Base-by-base conservation (phyloP, 75 land plant species). In the Cryptomeria japonica region DNA sequence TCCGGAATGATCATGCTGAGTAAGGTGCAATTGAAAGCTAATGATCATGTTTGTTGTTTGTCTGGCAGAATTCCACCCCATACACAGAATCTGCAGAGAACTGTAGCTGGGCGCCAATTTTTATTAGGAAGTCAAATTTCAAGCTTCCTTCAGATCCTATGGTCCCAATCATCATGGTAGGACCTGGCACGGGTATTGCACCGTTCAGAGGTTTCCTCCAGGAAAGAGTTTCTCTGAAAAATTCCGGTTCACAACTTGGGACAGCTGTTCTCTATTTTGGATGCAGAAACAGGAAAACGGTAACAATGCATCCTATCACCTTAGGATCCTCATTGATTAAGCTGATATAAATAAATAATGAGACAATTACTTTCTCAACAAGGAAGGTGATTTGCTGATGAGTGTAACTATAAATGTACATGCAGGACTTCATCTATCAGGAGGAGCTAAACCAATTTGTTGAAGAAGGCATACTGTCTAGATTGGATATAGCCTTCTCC, bases 151-250 rank as follows among this genome's bases (percentile, higher is more conserved):
- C 70, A 46, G 92, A 94, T 72, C 42, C 94, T 22, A 51, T 68
- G 1, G 82, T 84, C 1, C 95, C 94, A 14, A 89, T 94, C 53
- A 86, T 94, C 38, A 93, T 93, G 95, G 68, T 94, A 34, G 95
- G 95, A 13, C 95, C 94, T 77, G 94, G 95, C 19, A 94, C 92
- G 18, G 92, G 94, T 4, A 73, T 93, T 82, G 95, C 95, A 10
- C 95, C 95, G 5, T 94, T 93, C 87, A 88, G 93, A 78, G 95
- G 95, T 0, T 94, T 94, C 84, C 75, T 94, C 39, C 93, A 94
- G 88, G 91, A 91, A 83, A 91, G 92, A 80, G 90, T 86, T 84
- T 80, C 90, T 51, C 55, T 92, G 5, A 83, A 89, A 87, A 84
- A 87, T 72, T 42, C 78, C 32, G 92, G 93, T 19, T 82, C 31